Evolutionary conservation across 2,329 filamentous ascomycete species (phyloP).

Genomic region (Chlorencoelia australis): DNA sequence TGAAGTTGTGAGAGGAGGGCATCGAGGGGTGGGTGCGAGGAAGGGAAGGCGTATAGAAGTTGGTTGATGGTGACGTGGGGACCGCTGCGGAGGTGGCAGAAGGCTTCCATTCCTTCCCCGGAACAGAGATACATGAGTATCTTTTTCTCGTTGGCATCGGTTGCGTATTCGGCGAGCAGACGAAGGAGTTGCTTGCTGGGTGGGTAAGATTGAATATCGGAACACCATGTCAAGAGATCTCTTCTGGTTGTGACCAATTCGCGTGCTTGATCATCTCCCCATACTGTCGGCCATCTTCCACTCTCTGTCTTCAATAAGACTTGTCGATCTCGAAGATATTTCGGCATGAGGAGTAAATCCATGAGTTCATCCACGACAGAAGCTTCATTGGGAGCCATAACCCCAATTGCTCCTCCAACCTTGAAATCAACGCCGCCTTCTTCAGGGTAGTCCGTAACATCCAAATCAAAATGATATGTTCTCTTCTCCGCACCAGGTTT

Average conservation of each 20-base stretch:
- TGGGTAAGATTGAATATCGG: conserved; percentile 84
- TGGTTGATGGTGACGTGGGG: conserved; percentile 79
- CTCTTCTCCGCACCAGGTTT: conserved; percentile 85
- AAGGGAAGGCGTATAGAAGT: conserved; percentile 85
- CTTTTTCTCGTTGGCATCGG: conserved; percentile 75
- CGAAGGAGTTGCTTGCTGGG: conserved; percentile 83
- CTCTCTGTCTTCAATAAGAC: conserved; percentile 67
- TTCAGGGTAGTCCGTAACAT: conserved; percentile 86
- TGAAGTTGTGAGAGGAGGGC: conserved; percentile 70
- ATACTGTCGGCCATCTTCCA: conserved; percentile 94
- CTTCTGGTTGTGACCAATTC: conserved; percentile 83
- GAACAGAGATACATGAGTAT: conserved; percentile 79
- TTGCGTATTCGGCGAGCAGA: conserved; percentile 74
- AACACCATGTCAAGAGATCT: conserved; percentile 91
- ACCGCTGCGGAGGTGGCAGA: conserved; percentile 89
- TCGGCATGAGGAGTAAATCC: conserved; percentile 70
- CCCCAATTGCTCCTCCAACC: conserved; percentile 89
- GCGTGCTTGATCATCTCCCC: conserved; percentile 80
- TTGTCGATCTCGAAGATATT: conserved; percentile 73
- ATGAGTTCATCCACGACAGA: conserved; percentile 73
- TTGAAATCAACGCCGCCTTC: conserved; percentile 86
- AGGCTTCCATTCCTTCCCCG: conserved; percentile 80
- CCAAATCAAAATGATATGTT: conserved; percentile 94
- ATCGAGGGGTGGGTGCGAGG: conserved; percentile 77
- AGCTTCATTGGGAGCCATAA: conserved; percentile 78